phyloP scores from a whole-genome alignment of 331 rosid species.

The Arachis monticola region DNA sequence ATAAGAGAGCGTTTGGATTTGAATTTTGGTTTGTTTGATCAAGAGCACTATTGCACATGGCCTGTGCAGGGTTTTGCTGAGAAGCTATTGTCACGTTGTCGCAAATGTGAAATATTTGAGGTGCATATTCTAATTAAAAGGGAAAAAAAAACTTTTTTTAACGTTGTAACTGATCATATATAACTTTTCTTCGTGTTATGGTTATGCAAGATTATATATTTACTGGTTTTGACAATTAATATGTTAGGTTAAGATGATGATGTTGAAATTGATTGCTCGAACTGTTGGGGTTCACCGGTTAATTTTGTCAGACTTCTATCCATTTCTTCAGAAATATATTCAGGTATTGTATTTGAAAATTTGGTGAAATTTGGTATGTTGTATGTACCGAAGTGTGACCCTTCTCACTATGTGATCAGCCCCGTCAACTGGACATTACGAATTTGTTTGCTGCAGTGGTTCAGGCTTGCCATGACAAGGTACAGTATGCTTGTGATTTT shows the following conservation, averaged over 20 bases:
- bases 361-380: conserved; percentile 27
- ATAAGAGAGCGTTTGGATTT: background rate
- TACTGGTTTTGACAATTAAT: conserved; percentile 39
- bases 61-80: conserved; percentile 81
- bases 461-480: conserved; percentile 96
- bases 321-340: conserved; percentile 69
- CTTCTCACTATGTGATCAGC: conserved; percentile 55
- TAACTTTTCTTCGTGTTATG: conserved; percentile 1
- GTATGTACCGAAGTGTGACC: conserved; percentile 38
- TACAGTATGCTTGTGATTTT: conserved; percentile 44
- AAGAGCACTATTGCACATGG: conserved; percentile 35
- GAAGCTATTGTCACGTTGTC: conserved; percentile 77
- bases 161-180: background rate
- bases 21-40: conserved; percentile 22
- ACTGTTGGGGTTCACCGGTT: conserved; percentile 84
- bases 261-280: conserved; percentile 83
- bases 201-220: conserved; percentile 28
- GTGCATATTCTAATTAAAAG: conserved; percentile 44
- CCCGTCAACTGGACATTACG: conserved; percentile 80
- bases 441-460: conserved; percentile 85
- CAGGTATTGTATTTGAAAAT: conserved; percentile 57
- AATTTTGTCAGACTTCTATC: conserved; percentile 70
- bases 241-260: conserved; percentile 88
- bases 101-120: conserved; percentile 77
- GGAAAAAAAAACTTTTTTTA: background rate